Conservation (phyloP, 805 yeast genomes). For the Ogataea wickerhamii region DNA sequence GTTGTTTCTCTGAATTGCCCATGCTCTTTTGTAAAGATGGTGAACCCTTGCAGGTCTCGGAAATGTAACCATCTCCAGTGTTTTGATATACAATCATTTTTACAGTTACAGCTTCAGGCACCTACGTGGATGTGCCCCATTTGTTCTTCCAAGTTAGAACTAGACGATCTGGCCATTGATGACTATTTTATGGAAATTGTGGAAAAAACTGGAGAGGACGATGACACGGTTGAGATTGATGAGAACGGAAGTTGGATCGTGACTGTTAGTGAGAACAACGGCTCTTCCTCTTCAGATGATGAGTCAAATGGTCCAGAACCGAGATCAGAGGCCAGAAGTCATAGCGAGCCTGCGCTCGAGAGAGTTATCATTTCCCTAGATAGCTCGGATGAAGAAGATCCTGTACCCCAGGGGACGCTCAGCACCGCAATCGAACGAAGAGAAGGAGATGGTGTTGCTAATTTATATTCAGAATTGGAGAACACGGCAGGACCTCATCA, state of each 20-base stretch:
- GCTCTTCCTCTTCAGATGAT: background rate
- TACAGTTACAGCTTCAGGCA: conserved; percentile 72
- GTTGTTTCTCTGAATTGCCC: conserved; percentile 75
- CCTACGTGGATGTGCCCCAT: conserved; percentile 90
- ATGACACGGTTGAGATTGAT: conserved; percentile 62
- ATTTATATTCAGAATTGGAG: too few relatives aligned
- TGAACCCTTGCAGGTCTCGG: conserved; percentile 65
- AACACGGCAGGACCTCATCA: too few relatives aligned
- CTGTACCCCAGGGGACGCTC: background rate
- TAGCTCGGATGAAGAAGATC: conserved; percentile 6
- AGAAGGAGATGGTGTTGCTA: too few relatives aligned
- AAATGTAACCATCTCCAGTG: conserved; percentile 82
- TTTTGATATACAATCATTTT: conserved; percentile 73
- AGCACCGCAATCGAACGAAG: too few relatives aligned
- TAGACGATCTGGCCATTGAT: conserved; percentile 64
- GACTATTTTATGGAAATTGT: conserved; percentile 70
- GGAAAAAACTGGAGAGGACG: conserved; percentile 46
- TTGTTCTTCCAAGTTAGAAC: conserved; percentile 53
- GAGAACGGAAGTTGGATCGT: conserved; percentile 73
- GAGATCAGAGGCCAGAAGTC: background rate
- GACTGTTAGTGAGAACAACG: conserved; percentile 19
- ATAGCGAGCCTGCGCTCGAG: conserved; percentile 1
- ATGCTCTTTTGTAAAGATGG: conserved; percentile 65
- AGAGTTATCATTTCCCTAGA: conserved; percentile 3
- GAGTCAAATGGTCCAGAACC: background rate